These are phyloP conservation scores for Solanum hybrid DNA, from an alignment of 305 asterid species.

Conservation along the genomic window DNA sequence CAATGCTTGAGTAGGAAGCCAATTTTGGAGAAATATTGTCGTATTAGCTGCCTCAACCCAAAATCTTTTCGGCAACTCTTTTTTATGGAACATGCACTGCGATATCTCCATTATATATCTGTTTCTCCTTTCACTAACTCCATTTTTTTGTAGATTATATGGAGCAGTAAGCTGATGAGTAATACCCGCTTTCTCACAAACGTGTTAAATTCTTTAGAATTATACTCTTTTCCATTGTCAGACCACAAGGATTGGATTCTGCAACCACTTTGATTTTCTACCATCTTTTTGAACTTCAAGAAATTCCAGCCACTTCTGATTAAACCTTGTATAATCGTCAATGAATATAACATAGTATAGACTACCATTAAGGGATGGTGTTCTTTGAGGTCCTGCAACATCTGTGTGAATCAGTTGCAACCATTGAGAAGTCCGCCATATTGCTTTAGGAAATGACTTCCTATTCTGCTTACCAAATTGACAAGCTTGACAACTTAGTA, in stretches of 20 bases:
- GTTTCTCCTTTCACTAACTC: slow-evolving; percentile 10
- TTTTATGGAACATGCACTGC: neutral
- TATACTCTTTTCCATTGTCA: slow-evolving; percentile 6
- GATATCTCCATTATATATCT: neutral
- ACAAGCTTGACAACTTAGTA: neutral
- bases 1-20: neutral
- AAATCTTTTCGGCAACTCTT: neutral
- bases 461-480: neutral
- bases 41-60: neutral
- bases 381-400: neutral
- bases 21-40: neutral
- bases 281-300: neutral
- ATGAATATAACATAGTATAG: neutral
- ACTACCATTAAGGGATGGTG: neutral
- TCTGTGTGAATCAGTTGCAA: no score
- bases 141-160: neutral
- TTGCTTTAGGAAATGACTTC: neutral
- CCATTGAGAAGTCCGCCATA: neutral
- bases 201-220: neutral
- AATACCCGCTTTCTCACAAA: neutral
- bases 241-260: neutral
- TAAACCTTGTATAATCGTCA: neutral
- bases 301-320: neutral
- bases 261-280: neutral
- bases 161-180: neutral